Evolutionary conservation across 306 rosid species (phyloP).

Genomic region (Echinosophora koreensis): DNA sequence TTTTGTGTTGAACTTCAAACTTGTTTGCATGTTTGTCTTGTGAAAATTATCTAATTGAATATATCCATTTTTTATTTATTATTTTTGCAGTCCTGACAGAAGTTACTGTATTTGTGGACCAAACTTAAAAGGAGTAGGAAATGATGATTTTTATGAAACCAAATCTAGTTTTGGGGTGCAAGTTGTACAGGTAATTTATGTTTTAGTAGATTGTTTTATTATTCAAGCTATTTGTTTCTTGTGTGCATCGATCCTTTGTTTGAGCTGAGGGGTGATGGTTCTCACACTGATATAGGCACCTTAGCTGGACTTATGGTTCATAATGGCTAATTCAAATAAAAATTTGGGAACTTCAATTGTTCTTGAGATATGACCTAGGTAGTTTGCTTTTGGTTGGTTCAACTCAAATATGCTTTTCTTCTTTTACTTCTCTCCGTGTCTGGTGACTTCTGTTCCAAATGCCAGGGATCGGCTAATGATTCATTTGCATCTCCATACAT

Average conservation of each 20-base stretch:
- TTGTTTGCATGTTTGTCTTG: slow-evolving; percentile 34
- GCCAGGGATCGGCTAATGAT: neutral
- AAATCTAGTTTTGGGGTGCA: slow-evolving; percentile 91
- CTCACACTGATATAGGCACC: neutral
- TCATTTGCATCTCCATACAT: neutral
- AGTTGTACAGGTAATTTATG: slow-evolving; percentile 86
- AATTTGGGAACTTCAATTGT: slow-evolving; percentile 15
- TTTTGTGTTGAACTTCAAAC: slow-evolving; percentile 47
- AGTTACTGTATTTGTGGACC: slow-evolving; percentile 96
- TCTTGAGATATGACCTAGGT: slow-evolving; percentile 24
- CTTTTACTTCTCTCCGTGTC: neutral
- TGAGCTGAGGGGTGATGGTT: neutral
- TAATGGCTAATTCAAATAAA: slow-evolving; percentile 5
- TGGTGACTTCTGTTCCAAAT: slow-evolving; percentile 14
- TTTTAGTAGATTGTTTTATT: neutral
- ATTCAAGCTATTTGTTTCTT: slow-evolving; percentile 16
- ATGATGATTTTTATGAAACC: slow-evolving; percentile 76
- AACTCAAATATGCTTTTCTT: neutral
- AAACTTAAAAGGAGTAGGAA: slow-evolving; percentile 77
- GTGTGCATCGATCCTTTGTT: slow-evolving; percentile 33
- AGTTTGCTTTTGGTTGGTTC: slow-evolving; percentile 22
- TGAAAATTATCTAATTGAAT: slow-evolving; percentile 26
- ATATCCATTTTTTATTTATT: slow-evolving; percentile 25
- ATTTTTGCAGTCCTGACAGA: slow-evolving; percentile 80
- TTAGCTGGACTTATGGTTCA: neutral